phyloP scores from a whole-genome alignment of 257 asterid species.

The Haberlea rhodopensis region DNA sequence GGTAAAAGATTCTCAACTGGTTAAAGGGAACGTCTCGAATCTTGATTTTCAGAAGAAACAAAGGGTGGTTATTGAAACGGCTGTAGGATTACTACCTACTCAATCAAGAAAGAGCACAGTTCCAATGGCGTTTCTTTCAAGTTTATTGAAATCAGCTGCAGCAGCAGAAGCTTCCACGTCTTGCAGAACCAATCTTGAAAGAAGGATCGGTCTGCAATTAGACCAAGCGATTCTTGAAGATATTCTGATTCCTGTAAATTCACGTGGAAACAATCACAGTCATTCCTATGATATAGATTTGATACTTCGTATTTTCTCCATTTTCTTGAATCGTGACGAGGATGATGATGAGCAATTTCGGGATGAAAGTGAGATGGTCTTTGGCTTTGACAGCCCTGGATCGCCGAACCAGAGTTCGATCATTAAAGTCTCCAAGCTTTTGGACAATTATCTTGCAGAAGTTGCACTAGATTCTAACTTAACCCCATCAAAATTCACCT shows the following conservation, averaged over 20 bases:
- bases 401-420: slow-evolving; percentile 93
- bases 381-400: slow-evolving; percentile 77
- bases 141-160: slow-evolving; percentile 66
- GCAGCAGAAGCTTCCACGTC: slow-evolving; percentile 63
- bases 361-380: slow-evolving; percentile 73
- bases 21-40: slow-evolving; percentile 47
- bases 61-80: slow-evolving; percentile 60
- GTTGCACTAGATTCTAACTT: slow-evolving; percentile 75
- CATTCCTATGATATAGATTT: slow-evolving; percentile 71
- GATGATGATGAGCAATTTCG: slow-evolving; percentile 64
- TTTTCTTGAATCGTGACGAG: slow-evolving; percentile 78
- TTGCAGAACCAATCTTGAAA: slow-evolving; percentile 84
- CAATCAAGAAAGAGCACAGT: slow-evolving; percentile 80
- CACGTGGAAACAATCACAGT: slow-evolving; percentile 52
- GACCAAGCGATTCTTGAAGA: slow-evolving; percentile 97
- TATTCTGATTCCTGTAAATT: slow-evolving; percentile 61
- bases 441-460: slow-evolving; percentile 83
- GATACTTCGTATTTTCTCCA: slow-evolving; percentile 70
- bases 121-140: slow-evolving; percentile 88
- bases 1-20: slow-evolving; percentile 45
- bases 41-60: slow-evolving; percentile 64
- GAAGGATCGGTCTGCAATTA: slow-evolving; percentile 78
- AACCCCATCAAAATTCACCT: slow-evolving; percentile 60
- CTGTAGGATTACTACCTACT: slow-evolving; percentile 60
- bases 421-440: slow-evolving; percentile 70